Evolutionary conservation across 2,329 filamentous ascomycete genomes (phyloP).

Genomic region (Pseudocercospora fijiensis): DNA sequence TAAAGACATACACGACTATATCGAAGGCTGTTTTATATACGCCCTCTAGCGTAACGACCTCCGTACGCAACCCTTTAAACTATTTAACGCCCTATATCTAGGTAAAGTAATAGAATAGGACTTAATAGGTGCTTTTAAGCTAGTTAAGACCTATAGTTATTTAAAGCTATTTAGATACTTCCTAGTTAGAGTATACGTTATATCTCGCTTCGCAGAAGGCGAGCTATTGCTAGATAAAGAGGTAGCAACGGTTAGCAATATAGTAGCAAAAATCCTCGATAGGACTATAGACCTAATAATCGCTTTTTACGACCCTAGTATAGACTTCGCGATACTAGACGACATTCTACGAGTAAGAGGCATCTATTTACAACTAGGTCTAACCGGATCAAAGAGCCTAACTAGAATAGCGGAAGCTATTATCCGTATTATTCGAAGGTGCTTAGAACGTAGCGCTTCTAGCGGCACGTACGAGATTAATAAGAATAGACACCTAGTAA

Average conservation of each 20-base stretch:
- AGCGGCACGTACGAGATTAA: background rate
- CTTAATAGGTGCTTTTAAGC: background rate
- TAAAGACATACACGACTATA: conserved; percentile 5
- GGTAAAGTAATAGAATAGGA: background rate
- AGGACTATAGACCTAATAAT: background rate
- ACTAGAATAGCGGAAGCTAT: background rate
- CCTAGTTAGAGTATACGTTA: background rate
- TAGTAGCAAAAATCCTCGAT: background rate
- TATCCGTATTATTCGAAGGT: background rate
- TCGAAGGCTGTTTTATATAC: background rate
- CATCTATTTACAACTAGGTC: background rate
- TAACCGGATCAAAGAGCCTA: background rate
- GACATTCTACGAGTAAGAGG: background rate
- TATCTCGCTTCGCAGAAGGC: background rate
- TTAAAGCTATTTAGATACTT: background rate
- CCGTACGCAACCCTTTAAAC: background rate
- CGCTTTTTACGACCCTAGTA: background rate
- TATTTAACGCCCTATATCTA: background rate
- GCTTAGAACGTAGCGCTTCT: background rate
- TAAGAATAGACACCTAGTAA: background rate
- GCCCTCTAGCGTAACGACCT: background rate
- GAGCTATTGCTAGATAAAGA: background rate
- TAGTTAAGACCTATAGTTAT: background rate
- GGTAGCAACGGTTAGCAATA: background rate
- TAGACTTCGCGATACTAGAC: background rate